Conservation (phyloP, 2,329 filamentous ascomycete genomes). For the Domatiomyces catenatus region DNA sequence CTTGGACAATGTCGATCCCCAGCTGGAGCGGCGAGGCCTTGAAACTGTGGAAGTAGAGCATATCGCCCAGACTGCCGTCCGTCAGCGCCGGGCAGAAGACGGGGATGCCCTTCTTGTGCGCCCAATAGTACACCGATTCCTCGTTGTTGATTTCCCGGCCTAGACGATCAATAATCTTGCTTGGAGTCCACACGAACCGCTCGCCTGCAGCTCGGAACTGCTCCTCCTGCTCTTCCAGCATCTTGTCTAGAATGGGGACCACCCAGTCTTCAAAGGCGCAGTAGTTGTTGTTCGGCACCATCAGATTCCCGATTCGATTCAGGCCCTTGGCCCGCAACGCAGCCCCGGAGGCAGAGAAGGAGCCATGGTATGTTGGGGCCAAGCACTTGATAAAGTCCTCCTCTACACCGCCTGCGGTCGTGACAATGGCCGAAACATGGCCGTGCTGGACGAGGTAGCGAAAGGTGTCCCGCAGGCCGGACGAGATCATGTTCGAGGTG, state of each 20-base stretch:
- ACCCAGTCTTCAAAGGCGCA: conserved; percentile 98
- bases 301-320: conserved; percentile 88
- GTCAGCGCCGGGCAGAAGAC: conserved; percentile 94
- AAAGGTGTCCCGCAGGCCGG: conserved; percentile 76
- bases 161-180: conserved; percentile 74
- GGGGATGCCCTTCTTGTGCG: conserved; percentile 89
- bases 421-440: conserved; percentile 85
- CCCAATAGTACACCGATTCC: conserved; percentile 90
- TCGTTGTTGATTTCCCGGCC: conserved; percentile 92
- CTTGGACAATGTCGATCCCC: conserved; percentile 79
- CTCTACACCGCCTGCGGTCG: conserved; percentile 86
- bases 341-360: conserved; percentile 63
- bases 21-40: conserved; percentile 69
- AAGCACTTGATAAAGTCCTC: conserved; percentile 99
- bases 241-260: conserved; percentile 80
- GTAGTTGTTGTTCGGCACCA: conserved; percentile 95
- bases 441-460: conserved; percentile 86
- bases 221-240: conserved; percentile 86
- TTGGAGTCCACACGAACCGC: conserved; percentile 79
- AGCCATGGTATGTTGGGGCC: conserved; percentile 79
- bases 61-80: conserved; percentile 87
- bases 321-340: conserved; percentile 69
- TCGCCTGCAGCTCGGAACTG: conserved; percentile 50
- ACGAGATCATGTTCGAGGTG: conserved; percentile 95
- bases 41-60: conserved; percentile 98